Base-by-base conservation (phyloP, 139 green algal species). In the Deuterostichococcus epilithicus region DNA sequence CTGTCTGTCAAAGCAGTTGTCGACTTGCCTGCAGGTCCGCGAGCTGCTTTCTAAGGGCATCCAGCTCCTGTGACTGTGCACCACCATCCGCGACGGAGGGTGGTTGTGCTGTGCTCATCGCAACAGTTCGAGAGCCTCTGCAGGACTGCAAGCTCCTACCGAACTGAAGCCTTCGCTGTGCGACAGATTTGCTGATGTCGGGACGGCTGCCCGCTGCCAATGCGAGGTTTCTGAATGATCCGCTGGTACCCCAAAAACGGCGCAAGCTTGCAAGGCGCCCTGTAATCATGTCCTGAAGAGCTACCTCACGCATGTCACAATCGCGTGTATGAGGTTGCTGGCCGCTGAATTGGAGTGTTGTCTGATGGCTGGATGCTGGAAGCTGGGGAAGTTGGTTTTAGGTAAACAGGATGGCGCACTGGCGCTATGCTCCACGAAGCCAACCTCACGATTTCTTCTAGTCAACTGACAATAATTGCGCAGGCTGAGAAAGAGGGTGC, bases 11-110 rank as follows among this genome's bases (percentile, higher is more conserved):
- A 28, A 28, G 0, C 0, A 6, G 22, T n/a, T n/a, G n/a, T n/a
- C n/a, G n/a, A n/a, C 74, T 28, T 72, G 87, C 85, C 83, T 88
- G 84, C 66, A 90, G 78, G 28, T 75, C 66, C 63, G 87, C 85
- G 44, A 90, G 37, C 65, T 89, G 80, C 75, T 83, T 69, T 8
- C 85, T 35, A 28, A 90, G 77, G 25, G 76, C 42, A 34, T 85
- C 80, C 28, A 90, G 70, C 71, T 90, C 83, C 32, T 82, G 52
- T 28, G 52, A n/a, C 52, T 63, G 52, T 28, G 52, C 13, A 3
- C 18, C 52, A 20, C 52, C 52, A 63, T 63, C 52, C 3, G 3
- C 3, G 18, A 28, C 18, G 18, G 28, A 13, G 28, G 52, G 52
- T 20, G 52, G 52, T 20, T 13, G 18, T 20, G 52, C 52, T 3